Base-by-base conservation (phyloP, 1,284 basidiomycete species). In the Sutorius eximius region DNA sequence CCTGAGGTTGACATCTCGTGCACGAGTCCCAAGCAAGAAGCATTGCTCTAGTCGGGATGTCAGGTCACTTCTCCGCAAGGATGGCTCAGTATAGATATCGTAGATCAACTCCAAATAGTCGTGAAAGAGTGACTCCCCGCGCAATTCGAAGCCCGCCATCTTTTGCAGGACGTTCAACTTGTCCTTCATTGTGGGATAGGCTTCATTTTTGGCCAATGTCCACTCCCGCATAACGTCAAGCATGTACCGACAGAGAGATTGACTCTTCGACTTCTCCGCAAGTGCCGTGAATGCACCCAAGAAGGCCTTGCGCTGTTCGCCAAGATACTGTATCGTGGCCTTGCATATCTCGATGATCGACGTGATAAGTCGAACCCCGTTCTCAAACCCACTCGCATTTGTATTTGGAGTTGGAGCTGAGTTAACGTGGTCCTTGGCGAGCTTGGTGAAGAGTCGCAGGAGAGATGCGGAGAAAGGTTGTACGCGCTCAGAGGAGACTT, bases 141-240 rank as follows among this genome's bases (percentile, higher is more conserved):
- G 86, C 40, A 80, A 80, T 74, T 99, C 96, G 69, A 92, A 97
- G 18, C 83, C 79, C 30, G 85, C 82, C 94, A 99, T 98, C 72
- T 94, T 95, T 68, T 93, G 84, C 58, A 99, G 72, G 34, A 99
- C 76, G 32, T 82, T 87, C 1, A 95, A 91, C 72, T 98, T 99
- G 74, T 99, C 98, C 74, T 98, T 98, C 80, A 94, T 89, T 0
- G 91, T 93, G 2, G 95, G 94, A 67, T 91, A 92, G 1, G 85
- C 77, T 54, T 95, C 93, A 51, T 87, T 87, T 64, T 86, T 83
- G 44, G 91, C 86, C 63, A 95, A 76, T 20, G 91, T 87, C 96
- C 97, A 99, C 45, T 90, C 88, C 50, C 91, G 84, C 56, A 93
- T 85, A 59, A 96, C 84, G 52, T 94, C 89, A 22, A 99, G 82